phyloP scores from a whole-genome alignment of 805 yeast species.

The Candida multigemmis region DNA sequence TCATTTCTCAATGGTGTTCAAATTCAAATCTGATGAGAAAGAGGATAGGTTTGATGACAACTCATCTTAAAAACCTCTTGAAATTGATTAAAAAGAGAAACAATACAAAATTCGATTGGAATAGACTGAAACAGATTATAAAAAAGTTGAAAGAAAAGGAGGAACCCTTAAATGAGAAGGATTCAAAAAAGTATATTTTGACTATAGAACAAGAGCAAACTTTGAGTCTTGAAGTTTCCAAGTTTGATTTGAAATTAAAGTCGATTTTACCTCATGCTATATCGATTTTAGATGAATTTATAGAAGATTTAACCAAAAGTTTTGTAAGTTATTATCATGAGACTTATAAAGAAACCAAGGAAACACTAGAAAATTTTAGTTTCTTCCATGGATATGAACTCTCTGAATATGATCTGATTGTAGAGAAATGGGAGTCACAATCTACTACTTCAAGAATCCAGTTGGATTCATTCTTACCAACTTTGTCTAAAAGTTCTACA shows the following conservation, averaged over 20 bases:
- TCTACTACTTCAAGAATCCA: conserved; percentile 27
- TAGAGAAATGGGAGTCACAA: conserved; percentile 28
- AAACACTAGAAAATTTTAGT: conserved; percentile 11
- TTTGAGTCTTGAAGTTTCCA: no score
- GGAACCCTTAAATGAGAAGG: conserved; percentile 26
- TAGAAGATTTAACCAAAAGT: conserved; percentile 31
- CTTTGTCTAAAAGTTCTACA: conserved; percentile 26
- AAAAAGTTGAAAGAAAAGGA: conserved; percentile 28
- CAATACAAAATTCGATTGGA: conserved; percentile 33
- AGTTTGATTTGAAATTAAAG: conserved; percentile 30
- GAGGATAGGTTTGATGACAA: conserved; percentile 30
- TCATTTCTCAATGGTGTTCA: conserved; percentile 14
- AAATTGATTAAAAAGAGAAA: conserved; percentile 36
- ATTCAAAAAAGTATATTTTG: conserved; percentile 17
- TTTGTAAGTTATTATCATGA: conserved; percentile 29
- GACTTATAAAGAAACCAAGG: conserved; percentile 16
- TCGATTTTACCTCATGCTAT: conserved; percentile 38
- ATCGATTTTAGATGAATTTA: conserved; percentile 38
- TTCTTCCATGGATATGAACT: conserved; percentile 10
- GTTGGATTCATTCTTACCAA: conserved; percentile 26
- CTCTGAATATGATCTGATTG: conserved; percentile 18
- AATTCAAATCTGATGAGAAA: conserved; percentile 18
- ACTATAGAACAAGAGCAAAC: conserved; percentile 21
- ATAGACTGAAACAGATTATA: conserved; percentile 24
- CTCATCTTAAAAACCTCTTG: conserved; percentile 22